Base-by-base conservation (phyloP, 164 flowering plant species). In the Sextonia rubra region DNA sequence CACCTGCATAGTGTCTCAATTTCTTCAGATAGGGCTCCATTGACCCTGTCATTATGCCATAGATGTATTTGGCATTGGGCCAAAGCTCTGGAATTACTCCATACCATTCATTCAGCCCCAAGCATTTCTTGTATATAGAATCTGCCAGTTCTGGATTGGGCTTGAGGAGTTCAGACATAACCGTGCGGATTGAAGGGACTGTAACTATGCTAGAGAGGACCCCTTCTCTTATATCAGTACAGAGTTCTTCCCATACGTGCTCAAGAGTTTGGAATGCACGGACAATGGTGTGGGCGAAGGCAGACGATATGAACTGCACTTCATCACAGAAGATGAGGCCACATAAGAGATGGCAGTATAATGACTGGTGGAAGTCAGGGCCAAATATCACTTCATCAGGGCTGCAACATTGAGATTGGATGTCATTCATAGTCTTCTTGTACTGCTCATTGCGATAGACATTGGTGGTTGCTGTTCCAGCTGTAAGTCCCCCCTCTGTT, bases 11-110 rank as follows among this genome's bases (percentile, higher is more conserved):
- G 75, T 89, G 95, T 84, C 98, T 93, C 85, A 96, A 55, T 26
- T 96, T 93, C 61, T 86, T 85, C 80, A 88, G 56, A 73, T 93
- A 93, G 17, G 90, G 95, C 83, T 87, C 90, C 99, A 96, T 95
- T 15, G 99, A 87, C 32, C 99, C 99, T 1, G 99, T 95, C 98
- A 95, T 88, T 77, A 95, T 95, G 72, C 97, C 98, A 64, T 84
- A 85, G 0, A 95, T 71, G 68, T 93, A 95, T 86, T 88, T 93
- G 1, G 82, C 90, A 79, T 89, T 90, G 2, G 99, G 98, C 74
- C 94, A 95, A 27, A 95, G 87, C 60, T 77, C 86, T 2, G 91
- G 97, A 29, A 95, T 88, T 26, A 93, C 29, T 20, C 99, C 97
- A 78, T 90, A 91, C 97, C 98, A 95, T 60, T 89, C 87, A 74